Percentiles rank a stretch among this genome's conserved stretches.
These are phyloP conservation scores for Phellopilus nigrolimitatus DNA, from an alignment of 1,284 basidiomycete species.

Conservation along the genomic window DNA sequence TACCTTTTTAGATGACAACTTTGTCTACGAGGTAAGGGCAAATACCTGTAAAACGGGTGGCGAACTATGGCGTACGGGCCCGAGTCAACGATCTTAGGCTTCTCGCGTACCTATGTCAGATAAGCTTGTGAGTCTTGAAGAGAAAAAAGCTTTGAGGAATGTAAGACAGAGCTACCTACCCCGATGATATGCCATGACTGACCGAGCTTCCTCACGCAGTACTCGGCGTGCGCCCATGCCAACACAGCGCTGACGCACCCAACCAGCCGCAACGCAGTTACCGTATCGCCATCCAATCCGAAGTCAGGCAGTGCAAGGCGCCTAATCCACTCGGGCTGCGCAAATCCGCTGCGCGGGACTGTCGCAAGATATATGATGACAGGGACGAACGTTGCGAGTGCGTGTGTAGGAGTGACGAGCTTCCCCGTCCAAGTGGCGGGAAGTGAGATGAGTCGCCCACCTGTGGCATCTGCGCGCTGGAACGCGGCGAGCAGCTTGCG, in stretches of 20 bases:
- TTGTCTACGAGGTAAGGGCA: not conserved
- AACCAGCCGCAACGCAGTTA: conserved; percentile 24
- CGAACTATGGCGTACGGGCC: conserved; percentile 33
- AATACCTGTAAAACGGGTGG: conserved; percentile 31
- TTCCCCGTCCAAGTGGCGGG: conserved; percentile 25
- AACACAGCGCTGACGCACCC: conserved; percentile 27
- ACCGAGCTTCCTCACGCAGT: conserved; percentile 23
- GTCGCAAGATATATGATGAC: conserved; percentile 27
- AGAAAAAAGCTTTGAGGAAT: conserved; percentile 11
- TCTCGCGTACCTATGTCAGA: conserved; percentile 27
- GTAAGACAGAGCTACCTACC: conserved; percentile 24
- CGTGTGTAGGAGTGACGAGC: conserved; percentile 29
- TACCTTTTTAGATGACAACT: not conserved
- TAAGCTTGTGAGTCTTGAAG: conserved; percentile 1
- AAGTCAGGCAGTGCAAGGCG: conserved; percentile 27
- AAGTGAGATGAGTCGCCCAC: conserved; percentile 22
- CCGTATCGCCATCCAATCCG: conserved; percentile 21
- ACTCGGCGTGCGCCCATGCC: conserved; percentile 21
- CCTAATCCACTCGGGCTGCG: conserved; percentile 32
- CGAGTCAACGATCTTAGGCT: conserved; percentile 26
- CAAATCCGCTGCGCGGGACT: conserved; percentile 28
- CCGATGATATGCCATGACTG: conserved; percentile 30
- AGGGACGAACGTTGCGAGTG: conserved; percentile 23
- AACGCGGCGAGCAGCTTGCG: conserved; percentile 3
- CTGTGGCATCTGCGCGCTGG: conserved; percentile 20